Base-by-base conservation (phyloP, 2,329 filamentous ascomycete species). In the Thelonectria rubi region DNA sequence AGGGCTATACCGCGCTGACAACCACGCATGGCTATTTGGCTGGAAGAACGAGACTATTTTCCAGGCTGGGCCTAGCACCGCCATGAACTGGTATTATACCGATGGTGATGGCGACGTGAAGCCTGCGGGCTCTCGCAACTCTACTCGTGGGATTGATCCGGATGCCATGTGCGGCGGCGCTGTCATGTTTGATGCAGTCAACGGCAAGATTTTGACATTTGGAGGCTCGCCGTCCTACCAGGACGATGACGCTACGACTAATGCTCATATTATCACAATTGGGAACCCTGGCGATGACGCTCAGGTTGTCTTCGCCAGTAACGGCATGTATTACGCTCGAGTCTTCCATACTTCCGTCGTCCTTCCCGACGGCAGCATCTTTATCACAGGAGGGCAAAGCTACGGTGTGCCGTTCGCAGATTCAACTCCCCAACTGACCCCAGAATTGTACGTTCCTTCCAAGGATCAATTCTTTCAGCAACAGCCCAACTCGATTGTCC, bases 101-200 rank as follows among this genome's bases (percentile, higher is more conserved):
- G 66, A 63, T 0, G 64, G 61, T 1, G 42, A n/a, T 0, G 7
- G 80, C 72, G 20, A 34, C 18, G 34, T 48, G 0, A 68, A 66
- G 26, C 15, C 65, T 0, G 65, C 65, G 1, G 65, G 65, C 70
- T 71, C 15, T 68, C 78, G 15, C 64, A 66, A 3, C 63, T 69
- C 9, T 0, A 74, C 62, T 76, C 58, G 66, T 0, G 66, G 84
- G 5, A 75, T 72, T 21, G 75, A 76, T 8, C 79, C 80, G 30
- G 71, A 77, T 12, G 79, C 84, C 3, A 88, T 88, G 86, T 81
- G 79, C 59, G 86, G 84, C 14, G 81, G 80, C 49, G 80, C 81
- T 6, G 79, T 84, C 62, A 87, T 88, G 84, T 87, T 82, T 65
- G 85, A 88, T 65, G 84, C 84, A 30, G 80, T 85, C 56, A 78